A percentile compares a stretch with the other conserved stretches of the same genome.
phyloP scores from a whole-genome alignment of 495 filamentous ascomycete species.

The Emericellopsis terricola region DNA sequence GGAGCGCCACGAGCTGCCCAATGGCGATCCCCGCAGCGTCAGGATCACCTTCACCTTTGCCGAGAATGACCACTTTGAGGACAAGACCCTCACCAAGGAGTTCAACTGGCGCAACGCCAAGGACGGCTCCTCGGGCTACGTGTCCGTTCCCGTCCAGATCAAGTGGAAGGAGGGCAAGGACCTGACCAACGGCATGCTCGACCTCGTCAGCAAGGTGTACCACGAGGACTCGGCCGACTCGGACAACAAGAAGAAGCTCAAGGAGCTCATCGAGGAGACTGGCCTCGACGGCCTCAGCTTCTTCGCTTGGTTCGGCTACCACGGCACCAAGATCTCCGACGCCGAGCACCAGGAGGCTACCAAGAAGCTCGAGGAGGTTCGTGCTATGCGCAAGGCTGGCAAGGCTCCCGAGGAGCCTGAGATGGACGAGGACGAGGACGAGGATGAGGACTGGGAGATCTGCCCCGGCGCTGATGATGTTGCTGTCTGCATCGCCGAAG shows the following conservation, averaged over 20 bases:
- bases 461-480: slow-evolving; percentile 68
- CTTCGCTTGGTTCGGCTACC: slow-evolving; percentile 76
- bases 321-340: slow-evolving; percentile 42
- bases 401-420: slow-evolving; percentile 34
- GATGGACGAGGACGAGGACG: slow-evolving; percentile 34
- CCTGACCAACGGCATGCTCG: slow-evolving; percentile 60
- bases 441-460: slow-evolving; percentile 46
- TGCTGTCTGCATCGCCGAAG: slow-evolving; percentile 63
- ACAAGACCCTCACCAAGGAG: slow-evolving; percentile 66
- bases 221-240: slow-evolving; percentile 42
- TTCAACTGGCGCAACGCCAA: slow-evolving; percentile 60
- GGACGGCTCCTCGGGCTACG: slow-evolving; percentile 51
- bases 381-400: slow-evolving; percentile 33
- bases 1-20: slow-evolving; percentile 54
- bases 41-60: slow-evolving; percentile 40
- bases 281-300: slow-evolving; percentile 50
- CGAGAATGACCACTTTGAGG: slow-evolving; percentile 56
- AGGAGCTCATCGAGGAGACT: slow-evolving; percentile 33
- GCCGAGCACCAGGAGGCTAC: slow-evolving; percentile 45
- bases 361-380: slow-evolving; percentile 38
- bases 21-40: slow-evolving; percentile 48
- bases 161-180: slow-evolving; percentile 78
- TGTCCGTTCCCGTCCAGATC: slow-evolving; percentile 71
- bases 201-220: slow-evolving; percentile 46
- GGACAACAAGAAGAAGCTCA: slow-evolving; percentile 31